Percentiles rank a stretch among this genome's conserved stretches.
Conservation (phyloP, 345 rosid species). For the Erucastrum elatum region DNA sequence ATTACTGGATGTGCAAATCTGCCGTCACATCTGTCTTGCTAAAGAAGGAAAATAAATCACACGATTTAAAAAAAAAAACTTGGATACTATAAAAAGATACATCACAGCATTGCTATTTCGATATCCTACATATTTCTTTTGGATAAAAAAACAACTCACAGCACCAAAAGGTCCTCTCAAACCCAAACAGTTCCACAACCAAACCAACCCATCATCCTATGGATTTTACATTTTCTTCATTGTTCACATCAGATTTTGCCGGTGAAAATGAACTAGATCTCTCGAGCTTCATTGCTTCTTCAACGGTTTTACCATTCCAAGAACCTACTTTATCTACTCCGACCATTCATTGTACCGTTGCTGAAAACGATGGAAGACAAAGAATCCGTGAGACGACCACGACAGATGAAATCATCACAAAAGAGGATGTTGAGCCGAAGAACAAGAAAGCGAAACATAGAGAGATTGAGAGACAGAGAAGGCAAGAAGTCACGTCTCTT, state of each 20-base stretch:
- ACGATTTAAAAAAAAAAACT: background rate
- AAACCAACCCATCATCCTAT: slow-evolving; percentile 5
- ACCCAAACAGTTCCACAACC: background rate
- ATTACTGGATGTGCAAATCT: background rate
- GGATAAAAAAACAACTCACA: background rate
- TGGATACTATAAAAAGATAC: background rate
- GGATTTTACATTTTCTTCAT: slow-evolving; percentile 20
- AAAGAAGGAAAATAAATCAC: background rate
- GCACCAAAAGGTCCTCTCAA: background rate
- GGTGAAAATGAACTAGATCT: slow-evolving; percentile 16
- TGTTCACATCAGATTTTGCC: slow-evolving; percentile 5
- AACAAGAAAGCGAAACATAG: slow-evolving; percentile 26
- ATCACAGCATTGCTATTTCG: background rate
- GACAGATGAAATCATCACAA: background rate
- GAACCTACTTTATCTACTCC: slow-evolving; percentile 14
- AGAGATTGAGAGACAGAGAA: slow-evolving; percentile 32
- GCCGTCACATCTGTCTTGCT: background rate
- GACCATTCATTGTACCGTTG: background rate
- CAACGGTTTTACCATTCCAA: slow-evolving; percentile 18
- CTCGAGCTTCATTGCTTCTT: slow-evolving; percentile 17
- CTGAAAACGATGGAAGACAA: background rate
- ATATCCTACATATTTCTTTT: too few species aligned
- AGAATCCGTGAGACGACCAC: background rate
- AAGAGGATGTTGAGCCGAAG: background rate
- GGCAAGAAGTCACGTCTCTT: slow-evolving; percentile 27